Base-by-base conservation (phyloP, 768 basidiomycete genomes). In the Polyporus arcularius region DNA sequence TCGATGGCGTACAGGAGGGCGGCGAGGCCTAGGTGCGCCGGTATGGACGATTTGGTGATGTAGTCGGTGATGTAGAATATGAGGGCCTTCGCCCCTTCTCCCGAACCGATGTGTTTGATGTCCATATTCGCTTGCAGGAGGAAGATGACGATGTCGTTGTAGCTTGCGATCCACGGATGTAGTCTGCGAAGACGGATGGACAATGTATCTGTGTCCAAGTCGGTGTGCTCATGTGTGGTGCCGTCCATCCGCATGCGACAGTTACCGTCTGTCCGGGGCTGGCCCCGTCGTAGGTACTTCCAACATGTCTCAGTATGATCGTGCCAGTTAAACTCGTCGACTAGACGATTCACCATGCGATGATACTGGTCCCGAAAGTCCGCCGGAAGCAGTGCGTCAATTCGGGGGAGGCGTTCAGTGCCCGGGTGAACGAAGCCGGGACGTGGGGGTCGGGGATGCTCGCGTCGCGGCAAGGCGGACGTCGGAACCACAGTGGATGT, bases 21-120 rank as follows among this genome's bases (percentile, higher is more conserved):
- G 0, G 48, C 51, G 3, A 70, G 47, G 12, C 69, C 61, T 16
- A 61, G 58, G 45, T 74, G 65, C 0, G 67, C 49, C 1, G 70
- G 58, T 0, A 75, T n/a, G 1, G 53, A 49, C 8, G 55, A 35
- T 51, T 77, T 78, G 0, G 76, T 75, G n/a, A 77, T 72, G 53
- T 78, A 78, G 55, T 77, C 76, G 0, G 76, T 75, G 4, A 77
- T 63, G 43, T 77, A 77, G 55, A 69, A 75, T 26, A 76, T 40
- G 0, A 73, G 62, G 0, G 74, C 73, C 46, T 73, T 76, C 0
- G 74, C 73, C 4, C 70, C 68, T 16, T 65, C 59, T 0, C 76
- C 74, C 0, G 74, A 75, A 0, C 71, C 71, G n/a, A 77, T 72
- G 48, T 63, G 73, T 47, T 75, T 73, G 9, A 72, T 61, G 51